Conservation (phyloP, 2,329 filamentous ascomycete genomes). For the Leptographium radiaticola region DNA sequence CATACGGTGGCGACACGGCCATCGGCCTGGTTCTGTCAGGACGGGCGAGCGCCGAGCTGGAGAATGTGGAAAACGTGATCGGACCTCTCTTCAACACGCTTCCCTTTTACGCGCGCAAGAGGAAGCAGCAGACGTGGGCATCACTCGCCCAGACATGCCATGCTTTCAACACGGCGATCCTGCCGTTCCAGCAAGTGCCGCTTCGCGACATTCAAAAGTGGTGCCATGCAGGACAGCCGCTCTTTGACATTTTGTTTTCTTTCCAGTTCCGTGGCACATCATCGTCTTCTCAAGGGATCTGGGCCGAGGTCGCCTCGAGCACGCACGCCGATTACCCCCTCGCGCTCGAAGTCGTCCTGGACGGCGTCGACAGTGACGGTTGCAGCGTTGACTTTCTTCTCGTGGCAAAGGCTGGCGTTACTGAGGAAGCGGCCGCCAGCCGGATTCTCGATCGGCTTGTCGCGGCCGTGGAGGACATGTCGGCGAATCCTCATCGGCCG, state of each 20-base stretch:
- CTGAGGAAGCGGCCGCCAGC: conserved; percentile 18
- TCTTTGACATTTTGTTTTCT: conserved; percentile 75
- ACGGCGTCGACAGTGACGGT: conserved; percentile 16
- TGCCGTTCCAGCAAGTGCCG: conserved; percentile 67
- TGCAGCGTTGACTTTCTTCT: conserved; percentile 39
- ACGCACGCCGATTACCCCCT: conserved; percentile 56
- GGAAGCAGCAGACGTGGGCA: conserved; percentile 34
- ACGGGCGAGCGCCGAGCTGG: conserved; percentile 55
- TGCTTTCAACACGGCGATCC: conserved; percentile 50
- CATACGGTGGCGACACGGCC: conserved; percentile 33
- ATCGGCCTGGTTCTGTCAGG: conserved; percentile 72
- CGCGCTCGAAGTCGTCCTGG: conserved; percentile 59
- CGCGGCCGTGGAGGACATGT: conserved; percentile 15
- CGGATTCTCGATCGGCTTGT: conserved; percentile 28
- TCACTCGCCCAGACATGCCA: conserved; percentile 53
- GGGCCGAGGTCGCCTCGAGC: conserved; percentile 37
- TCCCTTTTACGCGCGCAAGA: conserved; percentile 41
- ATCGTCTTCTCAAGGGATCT: conserved; percentile 24
- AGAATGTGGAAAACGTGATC: conserved; percentile 51
- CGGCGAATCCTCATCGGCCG: conserved; percentile 2
- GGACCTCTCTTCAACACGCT: conserved; percentile 88
- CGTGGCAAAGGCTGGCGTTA: conserved; percentile 37
- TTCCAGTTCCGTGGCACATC: conserved; percentile 46
- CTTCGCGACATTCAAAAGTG: conserved; percentile 72
- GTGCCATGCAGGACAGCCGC: conserved; percentile 43